A percentile compares a stretch with the other conserved stretches of the same genome.
These are phyloP conservation scores for Hysterangium stoloniferum DNA, from an alignment of 768 basidiomycete genomes.

Conservation along the genomic window DNA sequence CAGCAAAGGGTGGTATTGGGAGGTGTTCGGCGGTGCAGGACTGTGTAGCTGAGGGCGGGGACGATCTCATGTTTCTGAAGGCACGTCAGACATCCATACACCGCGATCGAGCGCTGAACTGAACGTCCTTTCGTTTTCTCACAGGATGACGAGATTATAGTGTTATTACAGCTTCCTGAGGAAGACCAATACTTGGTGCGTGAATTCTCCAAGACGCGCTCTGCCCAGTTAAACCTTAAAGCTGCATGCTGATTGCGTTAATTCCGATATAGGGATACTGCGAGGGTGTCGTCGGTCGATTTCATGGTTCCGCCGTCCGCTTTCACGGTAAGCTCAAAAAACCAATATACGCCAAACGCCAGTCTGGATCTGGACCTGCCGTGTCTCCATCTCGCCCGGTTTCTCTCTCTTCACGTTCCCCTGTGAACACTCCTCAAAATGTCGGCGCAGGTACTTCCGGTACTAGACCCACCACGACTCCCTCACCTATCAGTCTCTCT, in stretches of 20 bases:
- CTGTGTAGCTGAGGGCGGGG: constrained; percentile 63
- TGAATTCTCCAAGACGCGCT: constrained; percentile 12
- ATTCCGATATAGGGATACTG: constrained; percentile 57
- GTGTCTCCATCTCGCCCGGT: constrained; percentile 20
- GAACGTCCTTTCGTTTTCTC: constrained; percentile 4
- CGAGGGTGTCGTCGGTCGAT: constrained; percentile 79
- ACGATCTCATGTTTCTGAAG: constrained; percentile 85
- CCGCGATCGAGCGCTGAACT: background rate
- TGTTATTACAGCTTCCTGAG: constrained; percentile 60
- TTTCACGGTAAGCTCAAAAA: constrained; percentile 74
- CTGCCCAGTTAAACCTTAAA: background rate
- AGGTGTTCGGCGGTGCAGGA: constrained; percentile 67
- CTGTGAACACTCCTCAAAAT: background rate
- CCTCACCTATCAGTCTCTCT: background rate
- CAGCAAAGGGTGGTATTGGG: constrained; percentile 79
- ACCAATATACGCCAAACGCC: constrained; percentile 67
- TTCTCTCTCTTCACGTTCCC: constrained; percentile 4
- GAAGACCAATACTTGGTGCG: constrained; percentile 57
- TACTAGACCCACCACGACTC: background rate
- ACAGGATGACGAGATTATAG: constrained; percentile 73
- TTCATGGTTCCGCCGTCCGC: constrained; percentile 52
- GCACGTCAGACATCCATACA: constrained; percentile 32
- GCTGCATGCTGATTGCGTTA: no score
- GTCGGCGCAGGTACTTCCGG: background rate
- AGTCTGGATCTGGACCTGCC: constrained; percentile 28